Evolutionary conservation across 257 asterid species (phyloP), one percentile per base, ranked within the genome.

Genomic region (Petrea volubilis): DNA sequence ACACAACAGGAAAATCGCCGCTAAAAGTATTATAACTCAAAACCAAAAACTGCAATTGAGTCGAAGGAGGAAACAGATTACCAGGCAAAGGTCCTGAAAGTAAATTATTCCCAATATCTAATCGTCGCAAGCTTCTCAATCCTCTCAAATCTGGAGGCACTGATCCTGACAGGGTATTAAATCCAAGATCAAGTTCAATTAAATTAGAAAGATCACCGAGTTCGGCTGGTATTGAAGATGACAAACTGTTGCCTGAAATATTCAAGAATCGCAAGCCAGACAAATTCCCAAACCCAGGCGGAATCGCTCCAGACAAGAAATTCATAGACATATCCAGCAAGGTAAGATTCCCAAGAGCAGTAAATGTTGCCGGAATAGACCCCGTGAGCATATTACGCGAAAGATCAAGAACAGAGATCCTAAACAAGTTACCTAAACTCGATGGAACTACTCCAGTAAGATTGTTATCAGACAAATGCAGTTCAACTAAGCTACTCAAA

Each of bases 161-260:
- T 10, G 86, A 20, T 23, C 96, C 98, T 7, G 84, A 73, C 24
- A 95, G 76, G 9, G 79, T 69, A 79, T 95, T 95, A 77, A 67
- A 82, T 60, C 96, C 89, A 47, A 95, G 86, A 85, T 95, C 97
- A 81, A 92, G 92, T 58, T 85, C 90, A 80, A 85, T 81, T 70
- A 95, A 80, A 62, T 66, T 80, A 52, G 94, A 79, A 80, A 90
- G 94, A 60, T 78, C 75, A 61, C 97, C 91, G 40, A 95, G 83
- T 70, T 90, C 92, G 64, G 92, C 69, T 1, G 98, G 99, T 69
- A 95, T 83, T 2, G 78, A 77, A 70, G 98, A 88, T 14, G 95
- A 85, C 80, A 95, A 84, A 64, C 64, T 84, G 64, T 92, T 95
- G 52, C 83, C 44, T 15, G 99, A 92, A 52, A 95, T 83, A 81